A percentile compares a stretch with the other conserved stretches of the same genome.
These are phyloP conservation scores for Fusarium pininemorale DNA, from an alignment of 2,329 filamentous ascomycete genomes.

Conservation along the genomic window DNA sequence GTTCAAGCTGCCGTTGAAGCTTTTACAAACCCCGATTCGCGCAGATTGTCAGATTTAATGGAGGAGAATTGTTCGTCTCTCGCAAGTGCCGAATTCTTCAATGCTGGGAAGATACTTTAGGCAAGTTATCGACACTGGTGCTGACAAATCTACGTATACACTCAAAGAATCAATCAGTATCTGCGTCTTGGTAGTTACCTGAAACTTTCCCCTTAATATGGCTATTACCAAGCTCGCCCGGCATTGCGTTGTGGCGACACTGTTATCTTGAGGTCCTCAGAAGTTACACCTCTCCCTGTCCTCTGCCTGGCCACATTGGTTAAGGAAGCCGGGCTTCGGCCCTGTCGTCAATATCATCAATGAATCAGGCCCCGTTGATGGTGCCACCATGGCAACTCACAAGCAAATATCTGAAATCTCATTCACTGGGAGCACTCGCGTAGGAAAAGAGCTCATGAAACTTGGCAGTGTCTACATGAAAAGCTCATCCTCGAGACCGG, in stretches of 20 bases:
- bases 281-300: background rate
- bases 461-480: background rate
- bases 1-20: background rate
- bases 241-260: background rate
- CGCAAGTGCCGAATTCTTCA: background rate
- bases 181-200: background rate
- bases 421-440: background rate
- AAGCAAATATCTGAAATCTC: background rate
- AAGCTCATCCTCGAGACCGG: background rate
- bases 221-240: background rate
- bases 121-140: background rate
- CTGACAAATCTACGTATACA: background rate
- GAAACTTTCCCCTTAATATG: background rate
- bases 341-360: background rate
- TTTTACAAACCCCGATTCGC: background rate
- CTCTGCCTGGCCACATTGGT: background rate
- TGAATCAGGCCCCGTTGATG: background rate
- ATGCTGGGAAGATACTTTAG: background rate
- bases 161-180: background rate
- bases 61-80: background rate
- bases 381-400: background rate
- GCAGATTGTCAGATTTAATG: background rate
- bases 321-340: background rate
- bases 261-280: background rate
- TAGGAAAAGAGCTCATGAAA: background rate